phyloP scores from a whole-genome alignment of 305 asterid genomes.

The Nicotiana rustica region DNA sequence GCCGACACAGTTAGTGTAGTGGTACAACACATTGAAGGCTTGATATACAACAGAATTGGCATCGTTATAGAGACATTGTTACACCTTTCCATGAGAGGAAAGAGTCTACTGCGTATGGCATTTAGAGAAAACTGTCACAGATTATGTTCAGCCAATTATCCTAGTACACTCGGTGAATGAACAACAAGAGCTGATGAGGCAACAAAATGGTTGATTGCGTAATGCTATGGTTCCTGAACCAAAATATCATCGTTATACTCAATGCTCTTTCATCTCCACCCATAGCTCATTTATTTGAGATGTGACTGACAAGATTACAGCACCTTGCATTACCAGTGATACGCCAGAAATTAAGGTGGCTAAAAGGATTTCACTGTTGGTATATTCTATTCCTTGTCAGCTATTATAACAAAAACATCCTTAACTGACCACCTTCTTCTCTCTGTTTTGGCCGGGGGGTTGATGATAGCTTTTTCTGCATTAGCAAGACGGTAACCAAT shows the following conservation, averaged over 20 bases:
- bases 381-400: conserved; percentile 69
- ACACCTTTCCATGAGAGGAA: not conserved
- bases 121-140: not conserved
- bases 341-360: conserved; percentile 1
- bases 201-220: conserved; percentile 20
- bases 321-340: conserved; percentile 30
- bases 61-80: not conserved
- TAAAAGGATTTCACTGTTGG: not conserved
- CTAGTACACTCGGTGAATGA: not conserved
- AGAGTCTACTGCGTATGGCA: not conserved
- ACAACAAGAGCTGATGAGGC: not conserved
- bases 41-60: not conserved
- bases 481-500: conserved; percentile 81
- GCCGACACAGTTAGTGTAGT: not conserved
- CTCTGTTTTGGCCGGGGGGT: conserved; percentile 69
- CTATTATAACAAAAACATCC: conserved; percentile 83
- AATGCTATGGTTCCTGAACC: conserved; percentile 10
- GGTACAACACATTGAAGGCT: conserved; percentile 1
- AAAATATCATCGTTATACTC: not conserved
- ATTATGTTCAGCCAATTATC: conserved; percentile 8
- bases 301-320: not conserved
- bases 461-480: conserved; percentile 77
- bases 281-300: conserved; percentile 27
- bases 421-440: conserved; percentile 68
- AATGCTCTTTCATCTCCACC: conserved; percentile 24